Evolutionary conservation across 2,329 filamentous ascomycete genomes (phyloP).

Genomic region (Huntiella savannae): DNA sequence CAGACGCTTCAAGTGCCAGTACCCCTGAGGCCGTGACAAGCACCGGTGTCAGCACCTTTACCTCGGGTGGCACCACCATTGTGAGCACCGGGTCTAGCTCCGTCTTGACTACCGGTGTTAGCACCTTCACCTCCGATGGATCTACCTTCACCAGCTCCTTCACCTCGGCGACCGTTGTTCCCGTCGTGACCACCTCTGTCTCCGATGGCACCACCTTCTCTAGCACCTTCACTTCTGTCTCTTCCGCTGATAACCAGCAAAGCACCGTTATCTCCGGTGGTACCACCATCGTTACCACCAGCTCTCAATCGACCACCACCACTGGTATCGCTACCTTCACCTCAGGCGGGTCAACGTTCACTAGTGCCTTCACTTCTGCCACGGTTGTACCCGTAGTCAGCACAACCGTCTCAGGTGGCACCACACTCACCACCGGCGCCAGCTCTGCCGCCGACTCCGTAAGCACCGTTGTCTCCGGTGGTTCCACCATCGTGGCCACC

Average conservation of each 20-base stretch:
- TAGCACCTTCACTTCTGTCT: no score
- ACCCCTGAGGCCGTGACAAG: neutral
- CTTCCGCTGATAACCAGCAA: no score
- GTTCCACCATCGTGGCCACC: neutral
- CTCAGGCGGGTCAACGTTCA: neutral
- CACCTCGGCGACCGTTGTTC: neutral
- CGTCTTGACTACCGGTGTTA: neutral
- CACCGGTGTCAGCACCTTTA: neutral
- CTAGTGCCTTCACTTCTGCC: neutral
- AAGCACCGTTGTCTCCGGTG: neutral
- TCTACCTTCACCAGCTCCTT: neutral
- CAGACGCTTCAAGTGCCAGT: neutral
- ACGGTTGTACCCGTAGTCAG: no score
- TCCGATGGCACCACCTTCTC: neutral
- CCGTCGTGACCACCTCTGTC: neutral
- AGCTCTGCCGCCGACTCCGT: neutral
- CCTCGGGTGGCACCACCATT: slow-evolving; percentile 13
- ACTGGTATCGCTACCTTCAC: neutral
- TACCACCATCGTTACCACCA: neutral
- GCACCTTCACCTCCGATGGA: neutral
- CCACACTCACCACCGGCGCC: neutral
- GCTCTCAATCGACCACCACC: neutral
- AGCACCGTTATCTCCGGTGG: neutral
- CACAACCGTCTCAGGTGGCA: neutral
- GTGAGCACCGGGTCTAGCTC: neutral